phyloP scores from a whole-genome alignment of 768 basidiomycete species.

The Scleroderma bovista region DNA sequence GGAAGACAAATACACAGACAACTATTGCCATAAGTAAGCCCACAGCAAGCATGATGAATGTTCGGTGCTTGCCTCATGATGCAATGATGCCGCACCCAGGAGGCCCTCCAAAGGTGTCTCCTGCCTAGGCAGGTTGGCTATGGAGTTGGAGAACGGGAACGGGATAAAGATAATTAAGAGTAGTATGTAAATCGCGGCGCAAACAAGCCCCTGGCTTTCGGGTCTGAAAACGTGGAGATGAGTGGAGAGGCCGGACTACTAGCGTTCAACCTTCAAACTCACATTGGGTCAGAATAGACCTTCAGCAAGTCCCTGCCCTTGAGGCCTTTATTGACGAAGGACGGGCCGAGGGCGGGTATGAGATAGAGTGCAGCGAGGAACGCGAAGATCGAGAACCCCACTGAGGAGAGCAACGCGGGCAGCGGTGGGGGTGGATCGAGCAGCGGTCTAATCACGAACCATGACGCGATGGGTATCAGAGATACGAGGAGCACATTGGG shows the following conservation, averaged over 20 bases:
- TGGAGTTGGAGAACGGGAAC: conserved; percentile 81
- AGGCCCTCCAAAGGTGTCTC: conserved; percentile 43
- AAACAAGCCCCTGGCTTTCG: conserved; percentile 89
- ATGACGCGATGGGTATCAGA: conserved; percentile 61
- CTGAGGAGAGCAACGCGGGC: conserved; percentile 68
- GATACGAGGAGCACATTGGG: conserved; percentile 48
- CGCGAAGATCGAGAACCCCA: conserved; percentile 83
- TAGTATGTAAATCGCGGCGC: conserved; percentile 83
- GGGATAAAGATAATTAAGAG: conserved; percentile 90
- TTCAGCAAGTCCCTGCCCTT: conserved; percentile 88
- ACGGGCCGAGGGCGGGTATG: conserved; percentile 76
- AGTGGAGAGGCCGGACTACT: neutral
- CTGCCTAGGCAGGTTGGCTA: conserved; percentile 41
- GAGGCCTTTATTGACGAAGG: conserved; percentile 76
- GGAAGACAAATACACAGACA: conserved; percentile 90
- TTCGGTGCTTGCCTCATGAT: conserved; percentile 55
- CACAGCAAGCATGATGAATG: neutral
- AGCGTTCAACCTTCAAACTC: conserved; percentile 17
- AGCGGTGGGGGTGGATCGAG: conserved; percentile 64
- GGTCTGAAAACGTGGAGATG: conserved; percentile 49
- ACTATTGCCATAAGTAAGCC: conserved; percentile 34
- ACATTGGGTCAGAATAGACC: conserved; percentile 68
- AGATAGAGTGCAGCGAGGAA: conserved; percentile 71
- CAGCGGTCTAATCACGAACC: conserved; percentile 71
- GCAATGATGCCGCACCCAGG: conserved; percentile 49